Conservation (phyloP, 2,329 filamentous ascomycete genomes). For the Aspergillus udagawae region DNA sequence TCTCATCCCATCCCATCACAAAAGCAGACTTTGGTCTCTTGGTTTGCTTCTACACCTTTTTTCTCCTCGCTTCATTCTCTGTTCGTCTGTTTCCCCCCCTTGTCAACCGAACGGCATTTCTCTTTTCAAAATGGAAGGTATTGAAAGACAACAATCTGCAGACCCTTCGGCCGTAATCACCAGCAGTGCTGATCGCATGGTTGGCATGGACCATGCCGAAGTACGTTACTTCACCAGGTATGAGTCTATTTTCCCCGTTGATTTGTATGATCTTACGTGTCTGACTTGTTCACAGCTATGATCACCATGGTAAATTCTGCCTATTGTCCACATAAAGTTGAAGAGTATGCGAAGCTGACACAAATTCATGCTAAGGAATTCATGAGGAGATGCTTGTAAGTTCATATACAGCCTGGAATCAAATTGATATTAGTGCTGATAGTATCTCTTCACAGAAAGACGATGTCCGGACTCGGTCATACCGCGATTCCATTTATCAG, state of each 20-base stretch:
- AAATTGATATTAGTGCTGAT: slow-evolving; percentile 1
- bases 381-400: slow-evolving; percentile 97
- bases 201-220: slow-evolving; percentile 81
- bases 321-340: slow-evolving; percentile 15
- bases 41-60: neutral
- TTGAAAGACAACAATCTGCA: slow-evolving; percentile 16
- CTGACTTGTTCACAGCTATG: slow-evolving; percentile 63
- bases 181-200: slow-evolving; percentile 47
- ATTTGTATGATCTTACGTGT: neutral
- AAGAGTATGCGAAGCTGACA: slow-evolving; percentile 16
- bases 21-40: neutral
- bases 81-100: neutral
- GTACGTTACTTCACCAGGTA: slow-evolving; percentile 99
- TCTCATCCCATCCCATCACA: slow-evolving; percentile 1
- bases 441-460: slow-evolving; percentile 67
- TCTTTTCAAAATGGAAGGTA: slow-evolving; percentile 29
- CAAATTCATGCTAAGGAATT: slow-evolving; percentile 61
- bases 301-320: slow-evolving; percentile 79
- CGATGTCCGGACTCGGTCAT: slow-evolving; percentile 92
- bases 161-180: slow-evolving; percentile 26
- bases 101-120: neutral
- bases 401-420: slow-evolving; percentile 23
- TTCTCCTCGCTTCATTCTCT: neutral
- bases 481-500: slow-evolving; percentile 96
- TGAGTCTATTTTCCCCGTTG: slow-evolving; percentile 6